phyloP scores from a whole-genome alignment of 192 early-diverging fungal genomes.

The Podila epigama region DNA sequence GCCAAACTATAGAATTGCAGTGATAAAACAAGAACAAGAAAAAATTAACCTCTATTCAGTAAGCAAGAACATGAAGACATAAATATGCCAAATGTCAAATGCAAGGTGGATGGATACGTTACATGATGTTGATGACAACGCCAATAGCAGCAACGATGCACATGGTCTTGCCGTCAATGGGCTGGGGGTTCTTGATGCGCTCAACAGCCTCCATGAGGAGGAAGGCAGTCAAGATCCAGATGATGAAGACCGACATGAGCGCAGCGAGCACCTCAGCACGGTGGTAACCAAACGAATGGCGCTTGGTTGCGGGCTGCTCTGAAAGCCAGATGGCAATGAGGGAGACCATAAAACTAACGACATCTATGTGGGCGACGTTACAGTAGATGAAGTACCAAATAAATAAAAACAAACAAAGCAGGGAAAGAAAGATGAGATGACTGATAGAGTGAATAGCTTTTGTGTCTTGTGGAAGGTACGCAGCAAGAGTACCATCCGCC shows the following conservation, averaged over 20 bases:
- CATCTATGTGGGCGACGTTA: conserved; percentile 50
- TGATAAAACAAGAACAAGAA: neutral
- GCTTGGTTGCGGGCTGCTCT: conserved; percentile 49
- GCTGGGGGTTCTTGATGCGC: conserved; percentile 66
- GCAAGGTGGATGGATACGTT: conserved; percentile 41
- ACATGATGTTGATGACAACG: conserved; percentile 77
- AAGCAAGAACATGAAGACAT: neutral
- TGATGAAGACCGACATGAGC: conserved; percentile 74
- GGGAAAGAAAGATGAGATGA: neutral
- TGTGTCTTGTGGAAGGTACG: too few relatives aligned
- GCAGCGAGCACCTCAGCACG: conserved; percentile 85
- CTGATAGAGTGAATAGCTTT: neutral
- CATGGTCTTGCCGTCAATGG: conserved; percentile 77
- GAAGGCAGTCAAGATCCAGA: conserved; percentile 78
- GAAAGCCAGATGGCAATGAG: conserved; percentile 58
- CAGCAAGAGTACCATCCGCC: too few relatives aligned
- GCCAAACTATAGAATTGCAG: conserved; percentile 46
- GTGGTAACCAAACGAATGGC: conserved; percentile 75
- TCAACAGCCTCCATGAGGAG: conserved; percentile 77
- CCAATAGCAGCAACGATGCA: conserved; percentile 73
- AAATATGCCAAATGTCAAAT: neutral
- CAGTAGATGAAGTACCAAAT: neutral
- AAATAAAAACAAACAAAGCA: neutral
- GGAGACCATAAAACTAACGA: conserved; percentile 78
- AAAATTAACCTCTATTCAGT: neutral